Conservation (phyloP, 192 early-diverging fungal genomes). For the Backusella psychrophila region DNA sequence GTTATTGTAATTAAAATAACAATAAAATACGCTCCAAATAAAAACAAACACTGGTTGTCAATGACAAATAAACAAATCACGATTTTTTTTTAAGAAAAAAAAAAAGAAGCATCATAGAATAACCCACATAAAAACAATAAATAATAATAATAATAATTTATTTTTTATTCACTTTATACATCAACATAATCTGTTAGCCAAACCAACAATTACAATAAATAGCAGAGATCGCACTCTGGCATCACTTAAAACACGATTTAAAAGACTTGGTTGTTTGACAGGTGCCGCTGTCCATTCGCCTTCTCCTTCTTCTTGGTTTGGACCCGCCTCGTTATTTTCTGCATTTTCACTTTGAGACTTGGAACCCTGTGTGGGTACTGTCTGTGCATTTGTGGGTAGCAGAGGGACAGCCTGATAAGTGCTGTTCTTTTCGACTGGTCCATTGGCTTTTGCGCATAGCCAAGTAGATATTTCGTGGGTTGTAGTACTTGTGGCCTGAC, state of each 20-base stretch:
- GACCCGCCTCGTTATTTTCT: background rate
- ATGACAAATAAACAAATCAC: too few species aligned
- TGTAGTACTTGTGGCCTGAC: constrained; percentile 43
- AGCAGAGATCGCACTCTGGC: background rate
- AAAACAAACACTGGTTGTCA: too few species aligned
- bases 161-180: background rate
- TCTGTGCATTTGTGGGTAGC: constrained; percentile 11
- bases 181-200: background rate
- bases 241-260: constrained; percentile 7
- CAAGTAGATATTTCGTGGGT: constrained; percentile 34
- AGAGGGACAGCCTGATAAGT: constrained; percentile 29
- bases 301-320: background rate
- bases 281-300: background rate
- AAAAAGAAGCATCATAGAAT: too few species aligned
- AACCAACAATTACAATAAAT: background rate
- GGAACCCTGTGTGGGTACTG: background rate
- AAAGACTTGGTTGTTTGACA: background rate
- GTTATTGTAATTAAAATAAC: too few species aligned
- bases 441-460: constrained; percentile 9
- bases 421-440: background rate
- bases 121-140: too few species aligned
- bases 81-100: too few species aligned
- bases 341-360: background rate
- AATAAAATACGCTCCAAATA: too few species aligned
- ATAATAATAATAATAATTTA: background rate